Percentiles rank a stretch among this genome's conserved stretches.
Conservation (phyloP, 1,284 basidiomycete genomes). For the Ganoderma resinaceum region DNA sequence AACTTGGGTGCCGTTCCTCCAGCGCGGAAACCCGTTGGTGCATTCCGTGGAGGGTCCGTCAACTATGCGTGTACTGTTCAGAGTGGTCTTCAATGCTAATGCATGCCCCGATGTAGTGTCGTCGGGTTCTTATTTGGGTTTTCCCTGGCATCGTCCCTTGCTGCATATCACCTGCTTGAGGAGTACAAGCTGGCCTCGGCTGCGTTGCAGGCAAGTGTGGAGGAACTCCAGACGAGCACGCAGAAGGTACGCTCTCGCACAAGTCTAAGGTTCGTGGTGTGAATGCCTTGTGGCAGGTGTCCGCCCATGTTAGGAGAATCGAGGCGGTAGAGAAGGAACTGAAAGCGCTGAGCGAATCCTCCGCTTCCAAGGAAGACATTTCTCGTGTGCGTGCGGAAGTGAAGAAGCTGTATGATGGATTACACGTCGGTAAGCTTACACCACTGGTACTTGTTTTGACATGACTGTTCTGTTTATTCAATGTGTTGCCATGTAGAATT, state of each 20-base stretch:
- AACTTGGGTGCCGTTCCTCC: constrained; percentile 63
- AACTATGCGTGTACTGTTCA: background rate
- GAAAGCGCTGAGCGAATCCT: constrained; percentile 71
- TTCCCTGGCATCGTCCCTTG: constrained; percentile 83
- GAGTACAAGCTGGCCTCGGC: constrained; percentile 90
- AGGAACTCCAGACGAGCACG: constrained; percentile 86
- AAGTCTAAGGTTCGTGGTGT: background rate
- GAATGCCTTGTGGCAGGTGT: constrained; percentile 58
- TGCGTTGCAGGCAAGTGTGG: constrained; percentile 84
- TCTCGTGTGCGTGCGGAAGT: constrained; percentile 77
- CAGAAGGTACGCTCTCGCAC: constrained; percentile 64
- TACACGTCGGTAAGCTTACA: constrained; percentile 69
- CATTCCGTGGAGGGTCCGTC: constrained; percentile 83
- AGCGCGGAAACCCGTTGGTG: constrained; percentile 83
- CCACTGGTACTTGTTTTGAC: background rate
- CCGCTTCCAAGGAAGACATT: constrained; percentile 82
- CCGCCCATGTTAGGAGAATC: constrained; percentile 84
- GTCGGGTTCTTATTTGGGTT: constrained; percentile 92
- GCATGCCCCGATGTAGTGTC: constrained; percentile 56
- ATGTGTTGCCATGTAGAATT: constrained; percentile 58
- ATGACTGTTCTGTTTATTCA: background rate
- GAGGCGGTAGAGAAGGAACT: constrained; percentile 90
- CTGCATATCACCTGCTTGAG: constrained; percentile 87
- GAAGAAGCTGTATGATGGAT: constrained; percentile 86
- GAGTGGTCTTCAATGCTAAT: background rate